A percentile compares a stretch with the other conserved stretches of the same genome.
Conservation (phyloP, 78 protist species). For the Dictyostelium purpureum region DNA sequence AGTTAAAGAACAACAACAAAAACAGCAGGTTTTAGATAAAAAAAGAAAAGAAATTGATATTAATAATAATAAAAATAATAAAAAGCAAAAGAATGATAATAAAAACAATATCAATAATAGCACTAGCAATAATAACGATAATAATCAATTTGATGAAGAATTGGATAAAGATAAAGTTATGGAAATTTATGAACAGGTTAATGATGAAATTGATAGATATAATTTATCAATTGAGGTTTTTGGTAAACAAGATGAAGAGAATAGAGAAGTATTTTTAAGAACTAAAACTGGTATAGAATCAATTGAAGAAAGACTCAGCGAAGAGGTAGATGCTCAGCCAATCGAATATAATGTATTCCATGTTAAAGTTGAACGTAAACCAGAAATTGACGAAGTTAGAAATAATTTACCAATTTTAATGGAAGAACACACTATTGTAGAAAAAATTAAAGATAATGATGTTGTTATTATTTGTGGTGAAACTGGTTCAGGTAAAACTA, state of each 20-base stretch:
- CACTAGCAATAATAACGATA: background rate
- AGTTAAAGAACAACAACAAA: background rate
- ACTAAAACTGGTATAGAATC: conserved; percentile 36
- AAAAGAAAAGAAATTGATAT: background rate
- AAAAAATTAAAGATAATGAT: conserved; percentile 87
- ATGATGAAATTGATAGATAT: conserved; percentile 64
- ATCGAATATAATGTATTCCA: conserved; percentile 31
- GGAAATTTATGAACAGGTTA: background rate
- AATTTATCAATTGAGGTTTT: conserved; percentile 35
- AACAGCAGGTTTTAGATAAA: conserved; percentile 17
- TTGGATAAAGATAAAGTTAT: background rate
- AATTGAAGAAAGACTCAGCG: conserved; percentile 13
- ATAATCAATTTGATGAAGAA: background rate
- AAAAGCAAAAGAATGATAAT: background rate
- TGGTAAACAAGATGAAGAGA: conserved; percentile 49
- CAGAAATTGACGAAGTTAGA: conserved; percentile 55
- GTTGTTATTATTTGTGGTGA: conserved; percentile 86
- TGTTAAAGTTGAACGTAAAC: conserved; percentile 58
- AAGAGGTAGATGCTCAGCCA: background rate
- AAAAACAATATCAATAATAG: background rate
- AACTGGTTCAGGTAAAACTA: conserved; percentile 86
- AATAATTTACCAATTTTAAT: conserved; percentile 73
- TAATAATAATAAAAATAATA: background rate
- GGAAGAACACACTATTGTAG: conserved; percentile 90
- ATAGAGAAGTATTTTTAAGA: conserved; percentile 15